Conservation (phyloP, 176 grass and related monocot genomes). For the Hyparrhenia diplandra region DNA sequence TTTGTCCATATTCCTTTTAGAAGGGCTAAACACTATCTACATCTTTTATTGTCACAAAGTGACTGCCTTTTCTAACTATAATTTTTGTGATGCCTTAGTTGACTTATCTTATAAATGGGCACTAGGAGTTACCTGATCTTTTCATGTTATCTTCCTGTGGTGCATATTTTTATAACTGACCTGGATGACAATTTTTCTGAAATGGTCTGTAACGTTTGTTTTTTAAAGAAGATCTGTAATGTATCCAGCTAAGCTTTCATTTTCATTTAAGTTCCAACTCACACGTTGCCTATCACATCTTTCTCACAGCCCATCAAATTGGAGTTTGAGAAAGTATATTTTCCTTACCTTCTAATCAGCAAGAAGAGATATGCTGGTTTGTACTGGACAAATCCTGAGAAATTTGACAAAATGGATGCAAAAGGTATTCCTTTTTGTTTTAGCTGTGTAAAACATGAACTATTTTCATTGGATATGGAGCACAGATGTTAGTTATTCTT, state of each 20-base stretch:
- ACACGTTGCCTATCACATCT: constrained; percentile 7
- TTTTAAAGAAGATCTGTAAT: not conserved
- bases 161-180: not conserved
- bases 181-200: not conserved
- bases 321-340: constrained; percentile 98
- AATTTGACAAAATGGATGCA: constrained; percentile 99
- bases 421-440: constrained; percentile 56
- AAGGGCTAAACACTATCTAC: not conserved
- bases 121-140: not conserved
- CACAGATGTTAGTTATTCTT: not conserved
- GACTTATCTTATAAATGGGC: not conserved
- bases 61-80: not conserved
- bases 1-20: not conserved
- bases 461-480: not conserved
- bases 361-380: constrained; percentile 99
- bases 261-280: not conserved
- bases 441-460: constrained; percentile 9
- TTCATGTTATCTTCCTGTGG: not conserved
- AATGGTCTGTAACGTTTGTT: not conserved
- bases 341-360: constrained; percentile 93
- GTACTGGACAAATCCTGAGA: constrained; percentile 95
- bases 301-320: constrained; percentile 84
- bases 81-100: not conserved
- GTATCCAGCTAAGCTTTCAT: not conserved
- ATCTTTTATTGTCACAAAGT: not conserved